These are phyloP conservation scores for Sugiyamaella americana DNA, from an alignment of 805 yeast species.

Conservation along the genomic window DNA sequence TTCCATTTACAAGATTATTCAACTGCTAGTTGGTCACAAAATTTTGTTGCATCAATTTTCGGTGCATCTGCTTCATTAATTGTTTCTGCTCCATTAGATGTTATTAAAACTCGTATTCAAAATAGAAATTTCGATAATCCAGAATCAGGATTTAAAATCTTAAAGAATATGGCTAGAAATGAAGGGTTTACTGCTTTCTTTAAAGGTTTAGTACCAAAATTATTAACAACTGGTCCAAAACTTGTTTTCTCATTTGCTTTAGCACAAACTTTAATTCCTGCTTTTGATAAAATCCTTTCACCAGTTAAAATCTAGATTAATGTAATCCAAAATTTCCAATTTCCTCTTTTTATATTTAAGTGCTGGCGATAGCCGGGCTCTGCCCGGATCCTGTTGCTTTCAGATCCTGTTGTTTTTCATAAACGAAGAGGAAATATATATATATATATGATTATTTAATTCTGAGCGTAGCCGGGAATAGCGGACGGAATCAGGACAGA, in stretches of 20 bases:
- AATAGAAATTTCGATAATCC: slow-evolving; percentile 94
- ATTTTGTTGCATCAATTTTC: slow-evolving; percentile 86
- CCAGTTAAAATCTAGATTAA: background rate
- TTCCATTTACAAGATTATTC: slow-evolving; percentile 82
- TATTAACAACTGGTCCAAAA: slow-evolving; percentile 97
- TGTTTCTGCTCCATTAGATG: slow-evolving; percentile 96
- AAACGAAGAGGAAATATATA: no score
- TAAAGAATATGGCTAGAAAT: slow-evolving; percentile 86
- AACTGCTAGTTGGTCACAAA: slow-evolving; percentile 89
- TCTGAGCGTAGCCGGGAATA: no score
- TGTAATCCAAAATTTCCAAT: no score
- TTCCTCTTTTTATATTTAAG: no score
- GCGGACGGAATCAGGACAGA: no score
- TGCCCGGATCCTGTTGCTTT: no score
- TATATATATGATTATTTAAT: no score
- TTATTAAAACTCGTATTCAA: slow-evolving; percentile 97
- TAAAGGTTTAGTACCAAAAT: slow-evolving; percentile 94
- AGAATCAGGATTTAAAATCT: slow-evolving; percentile 85
- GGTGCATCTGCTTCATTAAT: slow-evolving; percentile 97
- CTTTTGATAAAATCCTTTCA: slow-evolving; percentile 69
- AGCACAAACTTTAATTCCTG: slow-evolving; percentile 96
- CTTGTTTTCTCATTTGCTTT: slow-evolving; percentile 96
- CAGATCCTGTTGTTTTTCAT: no score
- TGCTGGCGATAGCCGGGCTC: no score
- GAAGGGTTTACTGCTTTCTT: slow-evolving; percentile 90